A percentile compares a stretch with the other conserved stretches of the same genome.
Conservation (phyloP, 768 basidiomycete species). For the Pulveroboletus frians region DNA sequence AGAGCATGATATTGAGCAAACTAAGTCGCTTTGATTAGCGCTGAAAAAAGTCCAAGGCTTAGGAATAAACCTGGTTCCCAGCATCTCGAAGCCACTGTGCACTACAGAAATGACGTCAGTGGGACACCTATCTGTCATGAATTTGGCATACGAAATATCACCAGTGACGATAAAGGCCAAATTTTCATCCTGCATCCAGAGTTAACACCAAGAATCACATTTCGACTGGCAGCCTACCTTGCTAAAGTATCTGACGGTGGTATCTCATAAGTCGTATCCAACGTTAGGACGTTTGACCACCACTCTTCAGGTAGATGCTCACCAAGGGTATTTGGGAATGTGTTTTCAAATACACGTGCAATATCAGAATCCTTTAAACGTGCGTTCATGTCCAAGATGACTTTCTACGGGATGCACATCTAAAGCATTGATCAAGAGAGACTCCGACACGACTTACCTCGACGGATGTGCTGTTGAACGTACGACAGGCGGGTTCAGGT, state of each 20-base stretch:
- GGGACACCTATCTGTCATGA: background rate
- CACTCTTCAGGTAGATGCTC: slow-evolving; percentile 10
- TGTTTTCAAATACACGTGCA: slow-evolving; percentile 75
- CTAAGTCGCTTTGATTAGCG: slow-evolving; percentile 30
- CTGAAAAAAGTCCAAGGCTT: background rate
- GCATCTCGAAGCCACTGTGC: slow-evolving; percentile 85
- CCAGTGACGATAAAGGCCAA: slow-evolving; percentile 80
- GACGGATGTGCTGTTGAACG: slow-evolving; percentile 70
- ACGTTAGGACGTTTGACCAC: background rate
- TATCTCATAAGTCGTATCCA: slow-evolving; percentile 42
- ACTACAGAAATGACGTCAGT: slow-evolving; percentile 32
- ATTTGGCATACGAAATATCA: slow-evolving; percentile 63
- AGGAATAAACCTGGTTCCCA: slow-evolving; percentile 56
- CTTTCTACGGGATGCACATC: slow-evolving; percentile 41
- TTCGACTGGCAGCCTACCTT: slow-evolving; percentile 33
- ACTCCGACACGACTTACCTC: slow-evolving; percentile 43
- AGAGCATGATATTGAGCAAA: slow-evolving; percentile 67
- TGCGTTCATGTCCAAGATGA: slow-evolving; percentile 67
- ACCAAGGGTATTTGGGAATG: slow-evolving; percentile 81
- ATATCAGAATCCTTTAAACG: slow-evolving; percentile 73
- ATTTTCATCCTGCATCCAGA: slow-evolving; percentile 48
- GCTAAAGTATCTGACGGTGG: slow-evolving; percentile 73
- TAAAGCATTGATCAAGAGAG: background rate
- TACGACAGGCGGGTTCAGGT: slow-evolving; percentile 61
- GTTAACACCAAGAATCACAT: background rate